Evolutionary conservation across 169 alveolate genomes (phyloP).

Genomic region (Plasmodium cynomolgi): DNA sequence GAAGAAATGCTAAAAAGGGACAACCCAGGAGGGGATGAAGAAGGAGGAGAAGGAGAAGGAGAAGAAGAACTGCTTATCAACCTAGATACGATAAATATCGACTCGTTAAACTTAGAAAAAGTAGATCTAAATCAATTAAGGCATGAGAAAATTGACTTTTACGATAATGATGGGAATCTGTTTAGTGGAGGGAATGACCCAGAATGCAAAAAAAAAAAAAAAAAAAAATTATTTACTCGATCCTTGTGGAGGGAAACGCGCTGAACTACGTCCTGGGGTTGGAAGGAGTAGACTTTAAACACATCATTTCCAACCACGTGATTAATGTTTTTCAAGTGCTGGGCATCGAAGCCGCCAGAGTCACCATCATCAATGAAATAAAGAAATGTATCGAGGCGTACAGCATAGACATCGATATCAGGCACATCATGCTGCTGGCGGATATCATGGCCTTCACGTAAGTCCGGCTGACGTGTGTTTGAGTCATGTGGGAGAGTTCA

Average conservation of each 20-base stretch:
- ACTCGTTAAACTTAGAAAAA: slow-evolving; percentile 22
- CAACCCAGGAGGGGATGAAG: neutral
- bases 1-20: neutral
- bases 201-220: slow-evolving; percentile 68
- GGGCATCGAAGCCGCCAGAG: slow-evolving; percentile 98
- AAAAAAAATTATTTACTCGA: slow-evolving; percentile 82
- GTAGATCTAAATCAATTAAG: slow-evolving; percentile 4
- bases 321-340: slow-evolving; percentile 93
- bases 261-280: slow-evolving; percentile 93
- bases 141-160: slow-evolving; percentile 44
- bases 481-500: neutral
- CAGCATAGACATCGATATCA: slow-evolving; percentile 93
- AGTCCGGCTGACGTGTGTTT: neutral
- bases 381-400: slow-evolving; percentile 94
- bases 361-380: slow-evolving; percentile 94
- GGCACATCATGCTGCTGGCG: slow-evolving; percentile 97
- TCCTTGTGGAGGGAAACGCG: slow-evolving; percentile 96
- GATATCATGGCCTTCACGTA: slow-evolving; percentile 98
- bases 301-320: slow-evolving; percentile 94
- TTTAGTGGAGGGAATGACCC: slow-evolving; percentile 69
- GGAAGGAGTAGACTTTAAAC: slow-evolving; percentile 92
- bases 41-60: neutral
- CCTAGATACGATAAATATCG: slow-evolving; percentile 1
- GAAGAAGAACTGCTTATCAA: neutral
- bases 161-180: slow-evolving; percentile 5